Evolutionary conservation across 495 filamentous ascomycete genomes (phyloP), one percentile per base, ranked within the genome.

Genomic region (Talaromyces proteolyticus): DNA sequence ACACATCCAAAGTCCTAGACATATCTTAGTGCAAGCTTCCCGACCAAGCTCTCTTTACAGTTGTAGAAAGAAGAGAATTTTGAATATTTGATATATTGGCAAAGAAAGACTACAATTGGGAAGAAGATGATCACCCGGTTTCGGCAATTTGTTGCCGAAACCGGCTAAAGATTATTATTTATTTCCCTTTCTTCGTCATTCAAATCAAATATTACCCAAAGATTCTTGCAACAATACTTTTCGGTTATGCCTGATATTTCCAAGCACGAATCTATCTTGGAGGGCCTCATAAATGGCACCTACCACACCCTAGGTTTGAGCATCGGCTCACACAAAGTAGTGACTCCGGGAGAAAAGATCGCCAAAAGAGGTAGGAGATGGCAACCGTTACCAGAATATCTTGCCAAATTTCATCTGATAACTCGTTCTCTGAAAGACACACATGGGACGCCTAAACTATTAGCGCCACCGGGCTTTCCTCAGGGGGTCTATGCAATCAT

Each of bases 401-500:
- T 20, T 20, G 18, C 1, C 6, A 20, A 41, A 7, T 6, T 16
- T 14, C 1, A 10, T 4, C 8, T 14, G 14, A 34, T 34, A 41
- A 16, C 38, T 16, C 2, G 8, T n/a, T 14, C 7, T 41, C 16
- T 3, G 5, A 41, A 41, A 41, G 38, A 41, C n/a, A 41, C 38
- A 16, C 14, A 41, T 6, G 11, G 11, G 18, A 41, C 38, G 10
- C 38, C 38, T 7, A 41, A 10, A 6, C 38, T 41, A 1, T 41
- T 41, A 6, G 38, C 38, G 18, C 38, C 38, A 16, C 38, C 38
- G 7, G 38, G 18, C 6, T 16, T 41, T 2, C 38, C 38, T 47
- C 23, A 58, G 49, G 42, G 11, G 24, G 61, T 57, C 34, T 81
- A 79, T 50, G 12, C 80, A 14, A 53, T 71, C 29, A 57, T 77